phyloP scores from a whole-genome alignment of 805 yeast species.

The Clavispora asparagi region DNA sequence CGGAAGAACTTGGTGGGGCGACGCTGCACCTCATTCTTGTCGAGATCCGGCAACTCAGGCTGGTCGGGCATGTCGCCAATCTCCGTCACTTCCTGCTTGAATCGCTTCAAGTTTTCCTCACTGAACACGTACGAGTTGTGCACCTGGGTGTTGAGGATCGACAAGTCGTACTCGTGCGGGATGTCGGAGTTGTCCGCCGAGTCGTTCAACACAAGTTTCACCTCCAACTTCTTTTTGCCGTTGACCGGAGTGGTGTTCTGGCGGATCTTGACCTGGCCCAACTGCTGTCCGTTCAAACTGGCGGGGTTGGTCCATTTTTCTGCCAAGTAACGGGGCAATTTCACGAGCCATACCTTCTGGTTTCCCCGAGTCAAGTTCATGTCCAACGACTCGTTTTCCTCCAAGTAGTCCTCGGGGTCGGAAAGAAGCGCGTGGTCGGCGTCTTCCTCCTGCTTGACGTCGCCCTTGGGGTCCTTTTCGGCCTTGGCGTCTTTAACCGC shows the following conservation, averaged over 20 bases:
- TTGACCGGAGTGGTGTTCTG: slow-evolving; percentile 32
- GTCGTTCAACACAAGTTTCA: slow-evolving; percentile 54
- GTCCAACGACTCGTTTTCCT: slow-evolving; percentile 67
- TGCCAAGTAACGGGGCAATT: slow-evolving; percentile 82
- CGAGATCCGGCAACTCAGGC: slow-evolving; percentile 30
- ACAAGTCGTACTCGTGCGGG: slow-evolving; percentile 81
- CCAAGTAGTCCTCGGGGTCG: slow-evolving; percentile 43
- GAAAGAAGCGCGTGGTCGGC: slow-evolving; percentile 32
- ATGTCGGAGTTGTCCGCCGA: slow-evolving; percentile 36
- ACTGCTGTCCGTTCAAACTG: slow-evolving; percentile 61
- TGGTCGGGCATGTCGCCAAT: slow-evolving; percentile 49
- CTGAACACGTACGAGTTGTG: slow-evolving; percentile 83
- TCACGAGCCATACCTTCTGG: slow-evolving; percentile 87
- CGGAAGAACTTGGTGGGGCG: slow-evolving; percentile 18
- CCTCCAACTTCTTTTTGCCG: slow-evolving; percentile 33
- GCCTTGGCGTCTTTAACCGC: background rate
- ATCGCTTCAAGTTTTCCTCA: slow-evolving; percentile 55
- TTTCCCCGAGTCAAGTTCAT: slow-evolving; percentile 58
- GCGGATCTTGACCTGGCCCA: slow-evolving; percentile 76
- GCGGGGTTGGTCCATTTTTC: slow-evolving; percentile 68
- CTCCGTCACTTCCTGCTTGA: slow-evolving; percentile 42
- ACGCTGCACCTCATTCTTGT: slow-evolving; percentile 15
- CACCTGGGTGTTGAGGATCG: slow-evolving; percentile 72
- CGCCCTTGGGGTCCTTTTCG: background rate
- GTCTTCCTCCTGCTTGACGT: slow-evolving; percentile 6